These are phyloP conservation scores for Dimocarpus longan DNA, from an alignment of 345 rosid species.

Conservation along the genomic window DNA sequence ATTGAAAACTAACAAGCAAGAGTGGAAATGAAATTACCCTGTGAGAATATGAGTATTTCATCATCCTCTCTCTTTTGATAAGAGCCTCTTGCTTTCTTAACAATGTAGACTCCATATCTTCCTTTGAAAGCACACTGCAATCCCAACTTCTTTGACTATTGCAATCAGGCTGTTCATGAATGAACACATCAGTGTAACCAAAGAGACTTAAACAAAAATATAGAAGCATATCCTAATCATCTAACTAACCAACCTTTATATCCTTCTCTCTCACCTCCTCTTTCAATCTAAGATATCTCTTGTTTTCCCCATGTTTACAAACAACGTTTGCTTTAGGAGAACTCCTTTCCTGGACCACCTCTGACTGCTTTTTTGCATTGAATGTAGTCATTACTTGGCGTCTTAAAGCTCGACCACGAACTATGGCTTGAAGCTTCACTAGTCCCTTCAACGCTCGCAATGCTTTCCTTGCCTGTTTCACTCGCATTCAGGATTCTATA, in stretches of 20 bases:
- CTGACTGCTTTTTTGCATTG: slow-evolving; percentile 28
- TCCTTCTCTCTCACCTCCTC: slow-evolving; percentile 47
- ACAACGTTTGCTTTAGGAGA: slow-evolving; percentile 11
- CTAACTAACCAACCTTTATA: slow-evolving; percentile 37
- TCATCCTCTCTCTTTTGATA: slow-evolving; percentile 68
- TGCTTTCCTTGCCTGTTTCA: slow-evolving; percentile 86
- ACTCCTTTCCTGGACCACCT: slow-evolving; percentile 18
- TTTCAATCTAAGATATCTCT: slow-evolving; percentile 28
- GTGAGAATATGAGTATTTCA: slow-evolving; percentile 77
- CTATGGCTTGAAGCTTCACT: slow-evolving; percentile 87
- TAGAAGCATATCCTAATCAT: not conserved
- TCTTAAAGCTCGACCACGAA: slow-evolving; percentile 74
- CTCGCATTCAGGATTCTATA: slow-evolving; percentile 14
- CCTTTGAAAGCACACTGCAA: slow-evolving; percentile 53
- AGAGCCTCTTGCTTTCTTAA: slow-evolving; percentile 62
- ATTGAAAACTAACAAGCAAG: too few relatives aligned
- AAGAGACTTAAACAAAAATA: not conserved
- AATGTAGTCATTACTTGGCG: slow-evolving; percentile 34
- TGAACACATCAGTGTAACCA: not conserved
- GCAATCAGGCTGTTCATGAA: slow-evolving; percentile 38
- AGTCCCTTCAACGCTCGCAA: slow-evolving; percentile 79
- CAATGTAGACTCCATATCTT: slow-evolving; percentile 60
- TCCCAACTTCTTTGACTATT: slow-evolving; percentile 60
- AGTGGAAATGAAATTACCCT: slow-evolving; percentile 42
- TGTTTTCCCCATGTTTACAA: slow-evolving; percentile 30